Conservation (phyloP, 495 filamentous ascomycete genomes). For the Amphirosellinia nigrospora region DNA sequence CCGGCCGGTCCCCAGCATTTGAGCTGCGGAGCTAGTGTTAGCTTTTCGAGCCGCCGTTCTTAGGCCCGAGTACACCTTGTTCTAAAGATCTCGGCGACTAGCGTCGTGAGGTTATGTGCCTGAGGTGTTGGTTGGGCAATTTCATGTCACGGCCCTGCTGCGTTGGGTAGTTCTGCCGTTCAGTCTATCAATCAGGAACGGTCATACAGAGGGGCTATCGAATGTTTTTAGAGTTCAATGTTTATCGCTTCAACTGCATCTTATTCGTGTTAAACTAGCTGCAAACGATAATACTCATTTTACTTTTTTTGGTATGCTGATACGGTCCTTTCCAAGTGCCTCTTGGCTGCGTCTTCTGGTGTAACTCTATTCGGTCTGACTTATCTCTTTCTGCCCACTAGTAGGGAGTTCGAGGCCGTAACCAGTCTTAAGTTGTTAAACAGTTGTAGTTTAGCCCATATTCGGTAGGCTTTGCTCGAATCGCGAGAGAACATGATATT, state of each 20-base stretch:
- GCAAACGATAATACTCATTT: not conserved
- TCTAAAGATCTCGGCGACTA: not conserved
- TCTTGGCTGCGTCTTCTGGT: not conserved
- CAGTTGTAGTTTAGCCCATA: not conserved
- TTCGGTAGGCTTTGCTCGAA: not conserved
- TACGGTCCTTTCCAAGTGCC: not conserved
- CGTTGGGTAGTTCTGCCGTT: constrained; percentile 30
- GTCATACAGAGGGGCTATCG: not conserved
- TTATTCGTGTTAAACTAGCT: not conserved
- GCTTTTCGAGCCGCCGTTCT: not conserved
- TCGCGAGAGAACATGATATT: not conserved
- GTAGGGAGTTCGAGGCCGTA: not conserved
- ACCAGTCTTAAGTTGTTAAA: not conserved
- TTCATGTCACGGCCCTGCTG: not conserved
- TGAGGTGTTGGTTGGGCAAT: not conserved
- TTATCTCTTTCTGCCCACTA: not conserved
- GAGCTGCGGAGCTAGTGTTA: not conserved
- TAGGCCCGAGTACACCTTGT: not conserved
- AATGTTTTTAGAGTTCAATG: not conserved
- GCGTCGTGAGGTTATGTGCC: not conserved
- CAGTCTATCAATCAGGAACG: constrained; percentile 22
- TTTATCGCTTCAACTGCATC: not conserved
- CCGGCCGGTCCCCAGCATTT: not conserved
- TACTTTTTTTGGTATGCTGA: not conserved
- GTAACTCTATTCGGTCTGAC: not conserved